These are phyloP conservation scores for Wickerhamomyces chambardii DNA, from an alignment of 805 yeast genomes.

Conservation along the genomic window DNA sequence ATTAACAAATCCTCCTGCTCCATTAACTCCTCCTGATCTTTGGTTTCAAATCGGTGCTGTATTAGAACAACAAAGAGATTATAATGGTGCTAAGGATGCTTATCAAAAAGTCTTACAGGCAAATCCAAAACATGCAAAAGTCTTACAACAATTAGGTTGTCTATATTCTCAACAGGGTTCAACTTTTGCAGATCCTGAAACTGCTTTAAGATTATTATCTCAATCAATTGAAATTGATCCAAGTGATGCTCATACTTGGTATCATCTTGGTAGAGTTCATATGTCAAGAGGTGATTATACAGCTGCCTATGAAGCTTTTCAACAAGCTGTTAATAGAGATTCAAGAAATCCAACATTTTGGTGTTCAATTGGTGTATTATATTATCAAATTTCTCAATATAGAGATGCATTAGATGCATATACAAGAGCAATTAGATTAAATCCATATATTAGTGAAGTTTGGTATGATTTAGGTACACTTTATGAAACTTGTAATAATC, in stretches of 20 bases:
- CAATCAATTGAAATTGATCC: slow-evolving; percentile 87
- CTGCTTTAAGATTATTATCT: slow-evolving; percentile 72
- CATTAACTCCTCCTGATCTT: slow-evolving; percentile 92
- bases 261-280: slow-evolving; percentile 91
- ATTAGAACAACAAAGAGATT: slow-evolving; percentile 87
- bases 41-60: slow-evolving; percentile 99
- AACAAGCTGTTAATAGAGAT: slow-evolving; percentile 96
- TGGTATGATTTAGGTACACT: slow-evolving; percentile 98
- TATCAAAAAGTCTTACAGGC: slow-evolving; percentile 86
- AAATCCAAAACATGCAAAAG: slow-evolving; percentile 93
- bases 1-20: slow-evolving; percentile 85
- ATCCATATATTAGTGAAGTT: slow-evolving; percentile 94
- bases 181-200: slow-evolving; percentile 68
- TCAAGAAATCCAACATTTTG: slow-evolving; percentile 97
- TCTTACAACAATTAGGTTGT: slow-evolving; percentile 92
- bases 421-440: slow-evolving; percentile 90
- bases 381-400: slow-evolving; percentile 93
- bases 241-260: slow-evolving; percentile 95
- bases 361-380: slow-evolving; percentile 93
- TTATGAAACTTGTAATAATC: slow-evolving; percentile 96
- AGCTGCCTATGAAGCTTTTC: slow-evolving; percentile 96
- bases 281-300: slow-evolving; percentile 94
- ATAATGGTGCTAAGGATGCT: slow-evolving; percentile 88
- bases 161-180: slow-evolving; percentile 71
- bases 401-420: slow-evolving; percentile 97